phyloP scores from a whole-genome alignment of 768 basidiomycete genomes.

The Leccinum subgranulosum region DNA sequence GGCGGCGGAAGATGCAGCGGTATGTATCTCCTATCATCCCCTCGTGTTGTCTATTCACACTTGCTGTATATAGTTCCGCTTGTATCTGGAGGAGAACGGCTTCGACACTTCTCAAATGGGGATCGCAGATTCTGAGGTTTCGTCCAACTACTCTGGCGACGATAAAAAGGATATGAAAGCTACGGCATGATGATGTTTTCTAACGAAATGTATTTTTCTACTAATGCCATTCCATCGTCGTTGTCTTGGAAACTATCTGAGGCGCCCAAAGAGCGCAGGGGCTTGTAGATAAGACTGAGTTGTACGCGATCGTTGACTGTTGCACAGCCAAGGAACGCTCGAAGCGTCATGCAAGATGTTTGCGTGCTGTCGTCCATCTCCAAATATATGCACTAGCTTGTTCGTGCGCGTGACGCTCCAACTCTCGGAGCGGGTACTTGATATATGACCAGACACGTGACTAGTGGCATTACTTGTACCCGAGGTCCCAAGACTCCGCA shows the following conservation, averaged over 20 bases:
- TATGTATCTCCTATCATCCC: slow-evolving; percentile 30
- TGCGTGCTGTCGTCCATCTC: no score
- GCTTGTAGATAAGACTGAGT: background rate
- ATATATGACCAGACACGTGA: no score
- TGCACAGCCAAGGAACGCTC: background rate
- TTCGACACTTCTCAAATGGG: slow-evolving; percentile 81
- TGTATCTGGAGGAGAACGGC: slow-evolving; percentile 74
- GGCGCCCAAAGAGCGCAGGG: background rate
- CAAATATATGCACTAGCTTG: no score
- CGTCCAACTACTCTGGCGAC: slow-evolving; percentile 14
- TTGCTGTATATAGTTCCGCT: slow-evolving; percentile 63
- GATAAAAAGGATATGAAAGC: slow-evolving; percentile 17
- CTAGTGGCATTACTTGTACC: no score
- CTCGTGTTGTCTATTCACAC: background rate
- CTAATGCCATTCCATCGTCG: background rate
- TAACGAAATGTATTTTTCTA: background rate
- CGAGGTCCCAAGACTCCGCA: no score
- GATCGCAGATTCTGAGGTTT: slow-evolving; percentile 29
- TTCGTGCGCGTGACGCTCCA: no score
- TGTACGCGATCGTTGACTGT: background rate
- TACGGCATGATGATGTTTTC: slow-evolving; percentile 5
- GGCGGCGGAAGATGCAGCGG: slow-evolving; percentile 67
- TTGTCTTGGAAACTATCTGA: background rate
- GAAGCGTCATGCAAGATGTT: background rate
- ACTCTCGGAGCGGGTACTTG: no score